These are phyloP conservation scores for Volutella citrinella DNA, from an alignment of 2,329 filamentous ascomycete species.

Conservation along the genomic window DNA sequence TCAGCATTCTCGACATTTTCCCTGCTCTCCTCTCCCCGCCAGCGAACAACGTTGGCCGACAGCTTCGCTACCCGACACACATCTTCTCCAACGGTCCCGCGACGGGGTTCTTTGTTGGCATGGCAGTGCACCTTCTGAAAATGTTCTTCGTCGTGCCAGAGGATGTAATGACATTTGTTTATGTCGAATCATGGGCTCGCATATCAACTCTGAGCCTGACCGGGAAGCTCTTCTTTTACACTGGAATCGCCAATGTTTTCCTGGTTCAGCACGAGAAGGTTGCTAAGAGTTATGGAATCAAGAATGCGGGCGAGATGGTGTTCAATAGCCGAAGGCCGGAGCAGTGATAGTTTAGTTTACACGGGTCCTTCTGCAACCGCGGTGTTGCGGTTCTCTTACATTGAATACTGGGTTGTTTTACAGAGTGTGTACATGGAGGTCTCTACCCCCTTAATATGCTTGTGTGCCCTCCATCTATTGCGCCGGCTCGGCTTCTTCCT, in stretches of 20 bases:
- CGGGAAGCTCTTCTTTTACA: conserved; percentile 67
- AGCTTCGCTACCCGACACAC: conserved; percentile 60
- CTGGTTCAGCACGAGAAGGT: conserved; percentile 77
- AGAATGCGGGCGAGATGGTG: conserved; percentile 38
- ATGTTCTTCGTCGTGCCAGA: conserved; percentile 42
- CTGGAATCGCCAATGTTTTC: conserved; percentile 69
- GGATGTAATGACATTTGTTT: conserved; percentile 69
- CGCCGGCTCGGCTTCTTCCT: too few relatives aligned
- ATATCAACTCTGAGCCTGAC: conserved; percentile 81
- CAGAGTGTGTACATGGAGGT: conserved; percentile 17
- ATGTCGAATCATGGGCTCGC: conserved; percentile 90
- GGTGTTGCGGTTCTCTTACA: conserved; percentile 19
- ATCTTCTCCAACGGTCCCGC: conserved; percentile 88
- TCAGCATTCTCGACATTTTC: conserved; percentile 63
- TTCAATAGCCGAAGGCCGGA: conserved; percentile 33
- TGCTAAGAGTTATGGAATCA: conserved; percentile 42
- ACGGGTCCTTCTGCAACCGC: too few relatives aligned
- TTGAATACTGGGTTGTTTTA: conserved; percentile 11
- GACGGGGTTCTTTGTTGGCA: conserved; percentile 73
- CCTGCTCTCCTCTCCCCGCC: conserved; percentile 47
- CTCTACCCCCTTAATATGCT: too few relatives aligned
- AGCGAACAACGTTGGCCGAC: conserved; percentile 14
- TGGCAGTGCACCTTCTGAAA: conserved; percentile 48
- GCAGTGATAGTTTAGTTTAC: too few relatives aligned
- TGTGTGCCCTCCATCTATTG: too few relatives aligned